Conservation (phyloP, 805 yeast genomes). For the Brettanomyces custersianus region DNA sequence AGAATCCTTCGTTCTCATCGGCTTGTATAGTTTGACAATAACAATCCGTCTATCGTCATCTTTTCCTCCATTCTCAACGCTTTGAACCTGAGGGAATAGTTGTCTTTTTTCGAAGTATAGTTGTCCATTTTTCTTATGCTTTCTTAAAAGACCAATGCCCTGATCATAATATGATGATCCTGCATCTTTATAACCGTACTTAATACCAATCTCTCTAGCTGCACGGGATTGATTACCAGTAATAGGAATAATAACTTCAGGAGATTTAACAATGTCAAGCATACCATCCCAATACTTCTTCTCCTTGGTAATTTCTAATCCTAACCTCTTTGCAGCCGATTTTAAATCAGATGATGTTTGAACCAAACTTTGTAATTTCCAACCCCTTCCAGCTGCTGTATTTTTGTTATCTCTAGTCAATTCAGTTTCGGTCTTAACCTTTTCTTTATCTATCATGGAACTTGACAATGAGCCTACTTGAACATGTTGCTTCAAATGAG, state of each 20-base stretch:
- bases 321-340: conserved; percentile 41
- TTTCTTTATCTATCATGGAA: conserved; percentile 27
- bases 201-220: conserved; percentile 58
- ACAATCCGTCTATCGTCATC: conserved; percentile 38
- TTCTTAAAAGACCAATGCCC: conserved; percentile 67
- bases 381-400: conserved; percentile 53
- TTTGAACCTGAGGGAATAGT: conserved; percentile 22
- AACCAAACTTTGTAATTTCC: conserved; percentile 70
- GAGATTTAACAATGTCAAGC: conserved; percentile 30
- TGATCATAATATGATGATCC: conserved; percentile 70
- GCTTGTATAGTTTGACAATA: conserved; percentile 41
- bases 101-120: conserved; percentile 25
- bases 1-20: conserved; percentile 2
- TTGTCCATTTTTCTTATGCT: conserved; percentile 35
- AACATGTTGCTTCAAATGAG: conserved; percentile 63
- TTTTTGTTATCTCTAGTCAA: conserved; percentile 12
- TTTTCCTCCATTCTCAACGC: conserved; percentile 3
- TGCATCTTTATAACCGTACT: conserved; percentile 86
- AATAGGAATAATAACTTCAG: conserved; percentile 62
- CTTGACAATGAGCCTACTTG: conserved; percentile 68
- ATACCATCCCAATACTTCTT: conserved; percentile 56
- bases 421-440: conserved; percentile 12
- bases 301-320: conserved; percentile 51
- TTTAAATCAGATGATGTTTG: conserved; percentile 45
- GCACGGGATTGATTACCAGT: conserved; percentile 36